Percentiles rank a stretch among this genome's conserved stretches.
Evolutionary conservation across 2,329 filamentous ascomycete genomes (phyloP).

Genomic region (Mollisia scopiformis): DNA sequence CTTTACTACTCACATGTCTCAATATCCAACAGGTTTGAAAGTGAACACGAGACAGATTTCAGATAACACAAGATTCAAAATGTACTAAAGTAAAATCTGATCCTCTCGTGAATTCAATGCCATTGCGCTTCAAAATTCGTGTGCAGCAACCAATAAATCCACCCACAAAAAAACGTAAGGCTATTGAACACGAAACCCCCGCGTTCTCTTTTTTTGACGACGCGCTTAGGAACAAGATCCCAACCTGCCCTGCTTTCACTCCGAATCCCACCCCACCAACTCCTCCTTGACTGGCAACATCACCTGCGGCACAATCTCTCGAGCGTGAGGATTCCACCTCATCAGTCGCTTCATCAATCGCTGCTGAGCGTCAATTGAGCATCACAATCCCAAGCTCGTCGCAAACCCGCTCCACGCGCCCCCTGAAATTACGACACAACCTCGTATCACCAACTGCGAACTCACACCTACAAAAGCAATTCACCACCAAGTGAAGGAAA

Average conservation of each 20-base stretch:
- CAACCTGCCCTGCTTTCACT: neutral
- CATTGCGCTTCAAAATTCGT: neutral
- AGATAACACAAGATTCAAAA: neutral
- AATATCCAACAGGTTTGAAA: neutral
- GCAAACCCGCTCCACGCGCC: neutral
- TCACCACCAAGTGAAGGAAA: too few species aligned
- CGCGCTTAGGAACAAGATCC: neutral
- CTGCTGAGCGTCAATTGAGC: neutral
- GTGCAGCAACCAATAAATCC: too few species aligned
- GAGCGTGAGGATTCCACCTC: neutral
- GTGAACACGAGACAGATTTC: too few species aligned
- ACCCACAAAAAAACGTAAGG: neutral
- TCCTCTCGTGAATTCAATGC: neutral
- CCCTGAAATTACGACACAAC: neutral
- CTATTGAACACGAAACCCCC: constrained; percentile 24
- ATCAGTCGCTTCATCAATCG: neutral
- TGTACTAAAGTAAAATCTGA: neutral
- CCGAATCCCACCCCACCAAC: neutral
- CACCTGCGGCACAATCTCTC: neutral
- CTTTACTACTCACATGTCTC: neutral
- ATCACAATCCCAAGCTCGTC: neutral
- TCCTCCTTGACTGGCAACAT: neutral
- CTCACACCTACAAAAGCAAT: constrained; percentile 3
- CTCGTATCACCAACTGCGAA: neutral
- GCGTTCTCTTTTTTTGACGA: constrained; percentile 2